Base-by-base conservation (phyloP, 352 stramenopile species). In the Pythium guiyangense region DNA sequence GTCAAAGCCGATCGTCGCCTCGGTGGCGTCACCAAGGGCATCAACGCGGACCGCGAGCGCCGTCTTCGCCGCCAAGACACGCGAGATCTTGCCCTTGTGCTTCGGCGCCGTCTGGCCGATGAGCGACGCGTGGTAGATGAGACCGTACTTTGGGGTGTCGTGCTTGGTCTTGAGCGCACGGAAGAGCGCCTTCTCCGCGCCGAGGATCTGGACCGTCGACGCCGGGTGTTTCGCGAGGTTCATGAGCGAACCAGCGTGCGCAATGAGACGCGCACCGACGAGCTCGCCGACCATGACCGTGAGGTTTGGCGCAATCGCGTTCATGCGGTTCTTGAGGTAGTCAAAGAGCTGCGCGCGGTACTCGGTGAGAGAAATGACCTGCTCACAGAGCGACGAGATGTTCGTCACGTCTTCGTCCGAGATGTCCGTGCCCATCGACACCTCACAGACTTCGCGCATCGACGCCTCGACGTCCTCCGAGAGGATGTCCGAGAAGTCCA, bases 81-180 rank as follows among this genome's bases (percentile, higher is more conserved):
- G 93, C 61, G 84, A 98, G 60, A 99, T 99, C 74, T 99, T 99
- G 62, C 97, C 98, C 86, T 99, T 99, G 80, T 99, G 92, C 86
- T 99, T 99, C 4, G 97, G 93, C n/a, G 92, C 88, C 2, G 97
- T 97, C 74, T 99, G 97, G 35, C 98, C 98, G 58, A 99, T 99
- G 9, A 99, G 78, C 59, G 94, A 99, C 6, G 97, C 97, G 79
- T 99, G 98, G 77, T 99, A 99, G 70, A 99, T 99, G n/a, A 99
- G 85, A 79, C 98, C 98, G 76, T 99, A 99, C 78, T 99, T 99
- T 10, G 97, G 97, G 12, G 97, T 99, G 72, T 99, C 96, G 70
- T 99, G 94, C 77, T 99, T 99, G 9, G 97, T 99, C 83, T 99
- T 99, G 2, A 99, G 84, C 10, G 98, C 98, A 63, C 98, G 93